Evolutionary conservation across 164 flowering plant genomes (phyloP), one percentile per base, ranked within the genome.

Genomic region (Malania oleifera): DNA sequence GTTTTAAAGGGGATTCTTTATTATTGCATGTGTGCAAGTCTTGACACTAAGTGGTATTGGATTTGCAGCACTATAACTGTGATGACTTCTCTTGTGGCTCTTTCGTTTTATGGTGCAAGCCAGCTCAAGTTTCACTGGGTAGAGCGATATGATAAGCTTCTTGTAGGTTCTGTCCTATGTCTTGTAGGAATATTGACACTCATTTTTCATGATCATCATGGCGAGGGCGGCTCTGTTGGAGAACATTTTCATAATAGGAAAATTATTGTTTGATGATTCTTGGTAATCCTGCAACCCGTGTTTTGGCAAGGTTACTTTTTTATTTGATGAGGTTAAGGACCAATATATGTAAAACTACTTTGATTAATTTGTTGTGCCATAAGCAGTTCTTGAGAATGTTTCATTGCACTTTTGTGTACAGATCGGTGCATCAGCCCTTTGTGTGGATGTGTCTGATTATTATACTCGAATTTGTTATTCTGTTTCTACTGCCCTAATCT

Each of bases 41-140:
- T 54, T 17, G 54, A 10, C 18, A 52, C 24, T 40, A 49, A 23
- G 41, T 17, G 1, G 18, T 24, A 3, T 66, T 71, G 38, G 7
- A 57, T 51, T 57, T 75, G 77, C 90, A 93, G 99, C 78, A 93
- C 99, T 2, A 82, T 93, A 35, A 75, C 83, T 31, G 97, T 91
- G 71, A 93, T 93, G 99, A 88, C 93, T 22, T 88, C 99, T 0
- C 69, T 93, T 69, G 99, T 93, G 64, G 99, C 99, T 24, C 84
- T 93, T 61, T 93, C 99, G 23, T 93, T 83, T 71, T 91, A 91
- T 37, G 99, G 99, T 29, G 97, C 99, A 6, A 88, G 97, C 78
- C 97, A 93, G 73, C 81, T 93, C 38, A 93, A 93, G 78, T 93
- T 93, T 58, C 96, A 90, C 56, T 93, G 97, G 96, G 88, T 90